These are phyloP conservation scores for Diaporthe aspalathi DNA, from an alignment of 2,329 filamentous ascomycete genomes.

Conservation along the genomic window DNA sequence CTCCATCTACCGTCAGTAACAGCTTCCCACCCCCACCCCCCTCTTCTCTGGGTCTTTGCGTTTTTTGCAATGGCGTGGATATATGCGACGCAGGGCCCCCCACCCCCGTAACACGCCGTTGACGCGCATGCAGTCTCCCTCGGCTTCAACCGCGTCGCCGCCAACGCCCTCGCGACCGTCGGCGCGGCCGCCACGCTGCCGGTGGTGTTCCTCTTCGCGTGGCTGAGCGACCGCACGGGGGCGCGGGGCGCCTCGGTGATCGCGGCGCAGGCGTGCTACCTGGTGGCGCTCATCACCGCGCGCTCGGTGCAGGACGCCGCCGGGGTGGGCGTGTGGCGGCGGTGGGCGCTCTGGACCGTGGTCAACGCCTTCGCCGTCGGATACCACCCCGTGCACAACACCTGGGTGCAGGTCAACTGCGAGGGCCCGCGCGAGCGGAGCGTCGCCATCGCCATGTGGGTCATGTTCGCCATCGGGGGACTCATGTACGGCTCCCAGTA, in stretches of 20 bases:
- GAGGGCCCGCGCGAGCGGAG: conserved; percentile 58
- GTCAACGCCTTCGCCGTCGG: conserved; percentile 63
- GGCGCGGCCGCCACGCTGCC: conserved; percentile 57
- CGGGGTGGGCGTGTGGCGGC: conserved; percentile 57
- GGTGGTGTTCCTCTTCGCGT: conserved; percentile 61
- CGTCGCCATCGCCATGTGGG: conserved; percentile 56
- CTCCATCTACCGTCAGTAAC: conserved; percentile 47
- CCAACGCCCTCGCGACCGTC: conserved; percentile 60
- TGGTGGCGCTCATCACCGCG: conserved; percentile 56
- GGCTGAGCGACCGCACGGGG: conserved; percentile 59
- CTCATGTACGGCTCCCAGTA: conserved; percentile 46
- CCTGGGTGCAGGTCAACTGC: conserved; percentile 65
- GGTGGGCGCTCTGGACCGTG: conserved; percentile 62
- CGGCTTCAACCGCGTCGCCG: conserved; percentile 57
- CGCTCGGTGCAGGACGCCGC: conserved; percentile 53
- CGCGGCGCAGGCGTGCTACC: conserved; percentile 56
- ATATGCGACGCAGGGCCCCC: too few relatives aligned
- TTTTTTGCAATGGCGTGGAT: too few relatives aligned
- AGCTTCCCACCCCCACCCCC: too few relatives aligned
- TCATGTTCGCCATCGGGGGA: conserved; percentile 44
- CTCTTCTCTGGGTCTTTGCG: too few relatives aligned
- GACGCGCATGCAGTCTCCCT: conserved; percentile 46
- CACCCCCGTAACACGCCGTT: too few relatives aligned
- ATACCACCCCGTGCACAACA: conserved; percentile 65
- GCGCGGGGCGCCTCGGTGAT: conserved; percentile 57